These are phyloP conservation scores for Pythium aquatile DNA, from an alignment of 352 stramenopile genomes.

Conservation along the genomic window DNA sequence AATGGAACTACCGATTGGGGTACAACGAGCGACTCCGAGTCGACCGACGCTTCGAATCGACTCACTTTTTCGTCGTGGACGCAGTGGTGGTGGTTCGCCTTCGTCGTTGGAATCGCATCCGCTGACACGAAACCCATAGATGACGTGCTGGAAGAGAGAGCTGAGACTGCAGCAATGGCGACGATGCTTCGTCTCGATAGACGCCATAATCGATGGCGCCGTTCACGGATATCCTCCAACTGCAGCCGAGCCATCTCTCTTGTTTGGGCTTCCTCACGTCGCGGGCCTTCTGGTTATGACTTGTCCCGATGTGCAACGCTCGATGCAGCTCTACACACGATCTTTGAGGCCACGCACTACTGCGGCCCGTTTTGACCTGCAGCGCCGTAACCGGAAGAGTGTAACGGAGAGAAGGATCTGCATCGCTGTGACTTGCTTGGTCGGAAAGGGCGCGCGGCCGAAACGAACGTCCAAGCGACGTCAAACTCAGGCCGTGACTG, in stretches of 20 bases:
- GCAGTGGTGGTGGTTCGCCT: slow-evolving; percentile 51
- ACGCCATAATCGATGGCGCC: not conserved
- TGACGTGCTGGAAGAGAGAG: not conserved
- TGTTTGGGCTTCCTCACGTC: not conserved
- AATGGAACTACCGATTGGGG: slow-evolving; percentile 32
- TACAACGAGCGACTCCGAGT: slow-evolving; percentile 34
- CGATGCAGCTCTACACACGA: not conserved
- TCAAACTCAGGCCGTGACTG: not conserved
- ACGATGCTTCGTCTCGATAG: not conserved
- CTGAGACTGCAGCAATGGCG: not conserved
- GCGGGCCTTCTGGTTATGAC: not conserved
- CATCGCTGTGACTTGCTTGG: not conserved
- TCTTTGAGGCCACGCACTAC: not conserved
- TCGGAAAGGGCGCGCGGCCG: not conserved
- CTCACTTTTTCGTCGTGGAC: slow-evolving; percentile 67
- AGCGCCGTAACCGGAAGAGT: not conserved
- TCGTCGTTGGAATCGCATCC: slow-evolving; percentile 2
- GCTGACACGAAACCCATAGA: not conserved
- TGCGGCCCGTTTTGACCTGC: not conserved
- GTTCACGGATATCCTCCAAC: not conserved
- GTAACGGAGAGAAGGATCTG: slow-evolving; percentile 7
- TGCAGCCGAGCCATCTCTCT: not conserved
- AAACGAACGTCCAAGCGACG: slow-evolving; percentile 4
- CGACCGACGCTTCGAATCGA: slow-evolving; percentile 44
- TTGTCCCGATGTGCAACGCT: not conserved